phyloP scores from a whole-genome alignment of 108 stramenopile genomes.

The Poteriospumella lacustris region DNA sequence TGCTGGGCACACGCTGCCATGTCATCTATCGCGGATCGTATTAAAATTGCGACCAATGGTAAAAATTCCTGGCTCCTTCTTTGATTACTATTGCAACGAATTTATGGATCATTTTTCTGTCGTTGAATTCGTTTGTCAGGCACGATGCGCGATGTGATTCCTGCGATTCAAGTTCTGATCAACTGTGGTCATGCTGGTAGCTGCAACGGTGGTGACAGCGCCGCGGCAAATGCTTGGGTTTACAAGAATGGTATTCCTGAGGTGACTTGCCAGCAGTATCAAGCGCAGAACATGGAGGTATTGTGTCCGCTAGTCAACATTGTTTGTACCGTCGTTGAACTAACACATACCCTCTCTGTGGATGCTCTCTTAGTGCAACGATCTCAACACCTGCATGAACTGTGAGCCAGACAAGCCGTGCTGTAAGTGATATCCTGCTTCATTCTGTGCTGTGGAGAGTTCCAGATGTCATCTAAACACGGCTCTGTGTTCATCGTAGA shows the following conservation, averaged over 20 bases:
- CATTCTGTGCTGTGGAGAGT: not conserved
- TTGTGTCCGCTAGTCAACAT: not conserved
- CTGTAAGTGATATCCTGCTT: not conserved
- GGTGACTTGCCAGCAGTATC: constrained; percentile 25
- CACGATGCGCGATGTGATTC: constrained; percentile 26
- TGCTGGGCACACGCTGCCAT: constrained; percentile 40
- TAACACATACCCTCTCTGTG: not conserved
- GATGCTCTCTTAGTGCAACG: not conserved
- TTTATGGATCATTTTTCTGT: not conserved
- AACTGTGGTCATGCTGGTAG: constrained; percentile 38
- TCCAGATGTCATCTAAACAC: not conserved
- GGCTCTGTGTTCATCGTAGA: not conserved
- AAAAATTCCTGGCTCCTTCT: not conserved
- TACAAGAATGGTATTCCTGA: constrained; percentile 21
- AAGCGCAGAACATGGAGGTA: constrained; percentile 23
- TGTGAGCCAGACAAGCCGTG: not conserved
- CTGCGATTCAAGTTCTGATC: constrained; percentile 36
- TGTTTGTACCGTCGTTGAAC: not conserved
- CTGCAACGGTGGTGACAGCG: constrained; percentile 32
- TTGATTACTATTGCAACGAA: not conserved
- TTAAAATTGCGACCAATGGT: constrained; percentile 30
- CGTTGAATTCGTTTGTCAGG: too few relatives aligned
- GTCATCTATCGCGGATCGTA: constrained; percentile 31
- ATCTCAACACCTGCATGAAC: constrained; percentile 17
- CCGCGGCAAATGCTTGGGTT: constrained; percentile 4